Evolutionary conservation across 495 filamentous ascomycete genomes (phyloP), one percentile per base, ranked within the genome.

Genomic region (Platismatia glauca): DNA sequence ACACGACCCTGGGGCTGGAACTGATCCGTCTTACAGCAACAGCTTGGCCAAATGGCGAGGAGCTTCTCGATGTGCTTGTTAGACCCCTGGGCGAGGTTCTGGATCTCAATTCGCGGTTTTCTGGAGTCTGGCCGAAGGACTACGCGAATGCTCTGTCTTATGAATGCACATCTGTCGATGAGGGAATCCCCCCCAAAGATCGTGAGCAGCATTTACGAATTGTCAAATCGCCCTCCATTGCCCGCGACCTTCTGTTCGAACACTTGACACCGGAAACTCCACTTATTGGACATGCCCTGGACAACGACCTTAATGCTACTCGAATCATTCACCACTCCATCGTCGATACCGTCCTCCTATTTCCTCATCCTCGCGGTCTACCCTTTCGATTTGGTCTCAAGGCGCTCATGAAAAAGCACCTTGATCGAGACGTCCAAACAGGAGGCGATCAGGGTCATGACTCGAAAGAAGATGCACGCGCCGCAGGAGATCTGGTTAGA

Each of bases 61-160:
- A 79, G 55, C 71, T 97, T 9, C 74, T 96, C 1, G 94, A 99
- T 71, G 80, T 96, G 1, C 81, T 99, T 0, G 91, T 99, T 33
- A 81, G 82, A 46, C 95, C 94, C 3, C 74, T 88, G 8, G 94
- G 94, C 4, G 86, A 89, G 61, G 81, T 97, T 3, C 71, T 99
- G 15, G 92, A 99, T 67, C 81, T 96, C 33, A 97, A 97, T 72
- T 89, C 90, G 9, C 81, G 89, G 8, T 99, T 85, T 71, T 96
- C 91, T 0, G 94, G 94, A 24, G 84, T 98, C 8, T 86, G 78
- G 63, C 84, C 84, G 0, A 82, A 93, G 65, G 84, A 92, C 57
- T 86, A 88, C 67, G 78, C 80, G 35, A 80, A 82, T 41, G 92
- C 92, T 2, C 72, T 81, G 38, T 82, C 84, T 9, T 88, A 85